Evolutionary conservation across 768 basidiomycete species (phyloP).

Genomic region (Pleurotus tuoliensis): DNA sequence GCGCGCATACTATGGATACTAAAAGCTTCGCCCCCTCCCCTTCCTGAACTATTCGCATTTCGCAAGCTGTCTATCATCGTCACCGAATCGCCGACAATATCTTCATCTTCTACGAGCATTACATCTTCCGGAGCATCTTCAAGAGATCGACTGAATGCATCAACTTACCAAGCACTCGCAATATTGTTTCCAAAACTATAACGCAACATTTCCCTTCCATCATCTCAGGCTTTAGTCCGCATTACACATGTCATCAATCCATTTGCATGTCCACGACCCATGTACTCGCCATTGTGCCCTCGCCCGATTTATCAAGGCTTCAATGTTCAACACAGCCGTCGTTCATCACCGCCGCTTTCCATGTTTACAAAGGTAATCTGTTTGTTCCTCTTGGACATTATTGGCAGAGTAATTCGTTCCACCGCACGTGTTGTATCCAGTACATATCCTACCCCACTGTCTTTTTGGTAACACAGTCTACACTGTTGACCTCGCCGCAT

Average conservation of each 20-base stretch:
- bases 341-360: too few relatives aligned
- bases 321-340: too few relatives aligned
- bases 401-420: background rate
- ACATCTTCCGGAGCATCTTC: slow-evolving; percentile 5
- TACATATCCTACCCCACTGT: background rate
- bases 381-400: too few relatives aligned
- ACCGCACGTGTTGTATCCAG: background rate
- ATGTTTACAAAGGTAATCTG: too few relatives aligned
- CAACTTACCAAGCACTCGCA: background rate
- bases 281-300: too few relatives aligned
- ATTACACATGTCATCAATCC: too few relatives aligned
- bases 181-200: background rate
- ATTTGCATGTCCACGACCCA: background rate
- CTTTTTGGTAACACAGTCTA: background rate
- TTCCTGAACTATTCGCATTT: background rate
- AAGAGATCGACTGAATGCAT: background rate
- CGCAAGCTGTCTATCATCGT: background rate
- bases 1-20: slow-evolving; percentile 67
- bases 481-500: background rate
- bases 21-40: background rate
- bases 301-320: too few relatives aligned
- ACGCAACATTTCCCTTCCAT: background rate
- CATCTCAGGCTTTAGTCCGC: too few relatives aligned
- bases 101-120: background rate
- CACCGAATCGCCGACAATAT: background rate